A percentile compares a stretch with the other conserved stretches of the same genome.
Evolutionary conservation across 1,284 basidiomycete species (phyloP).

Genomic region (Fistulinella staudtii): DNA sequence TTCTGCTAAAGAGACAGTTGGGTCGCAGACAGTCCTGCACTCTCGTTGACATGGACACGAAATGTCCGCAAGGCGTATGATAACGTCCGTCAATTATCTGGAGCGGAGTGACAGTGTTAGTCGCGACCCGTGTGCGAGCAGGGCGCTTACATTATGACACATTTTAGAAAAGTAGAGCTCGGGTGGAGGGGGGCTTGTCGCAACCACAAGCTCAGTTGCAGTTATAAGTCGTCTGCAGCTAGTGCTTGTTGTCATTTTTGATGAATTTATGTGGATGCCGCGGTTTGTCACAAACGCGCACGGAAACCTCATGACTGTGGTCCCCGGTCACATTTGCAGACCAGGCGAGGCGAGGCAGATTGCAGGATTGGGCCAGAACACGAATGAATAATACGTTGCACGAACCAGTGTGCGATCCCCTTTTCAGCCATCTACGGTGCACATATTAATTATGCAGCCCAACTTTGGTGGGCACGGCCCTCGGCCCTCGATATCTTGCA

Average conservation of each 20-base stretch:
- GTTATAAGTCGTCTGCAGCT: slow-evolving; percentile 19
- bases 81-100: slow-evolving; percentile 77
- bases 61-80: slow-evolving; percentile 70
- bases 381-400: slow-evolving; percentile 24
- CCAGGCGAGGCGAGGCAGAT: slow-evolving; percentile 39
- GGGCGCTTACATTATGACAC: slow-evolving; percentile 69
- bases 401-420: slow-evolving; percentile 12
- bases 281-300: slow-evolving; percentile 34
- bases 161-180: slow-evolving; percentile 37
- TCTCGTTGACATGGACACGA: slow-evolving; percentile 67
- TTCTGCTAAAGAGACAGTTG: slow-evolving; percentile 68
- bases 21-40: slow-evolving; percentile 60
- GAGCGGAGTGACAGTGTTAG: slow-evolving; percentile 7
- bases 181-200: slow-evolving; percentile 14
- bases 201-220: slow-evolving; percentile 13
- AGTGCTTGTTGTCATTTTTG: slow-evolving; percentile 12
- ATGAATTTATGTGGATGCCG: slow-evolving; percentile 31
- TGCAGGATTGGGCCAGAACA: slow-evolving; percentile 19
- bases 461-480: slow-evolving; percentile 3
- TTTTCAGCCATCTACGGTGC: slow-evolving; percentile 11
- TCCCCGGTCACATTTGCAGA: slow-evolving; percentile 33
- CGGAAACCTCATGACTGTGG: slow-evolving; percentile 38
- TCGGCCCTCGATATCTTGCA: slow-evolving; percentile 4
- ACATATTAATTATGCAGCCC: slow-evolving; percentile 14
- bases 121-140: slow-evolving; percentile 4